These are phyloP conservation scores for Oxalis stricta DNA, from an alignment of 441 rosid species.

Conservation along the genomic window DNA sequence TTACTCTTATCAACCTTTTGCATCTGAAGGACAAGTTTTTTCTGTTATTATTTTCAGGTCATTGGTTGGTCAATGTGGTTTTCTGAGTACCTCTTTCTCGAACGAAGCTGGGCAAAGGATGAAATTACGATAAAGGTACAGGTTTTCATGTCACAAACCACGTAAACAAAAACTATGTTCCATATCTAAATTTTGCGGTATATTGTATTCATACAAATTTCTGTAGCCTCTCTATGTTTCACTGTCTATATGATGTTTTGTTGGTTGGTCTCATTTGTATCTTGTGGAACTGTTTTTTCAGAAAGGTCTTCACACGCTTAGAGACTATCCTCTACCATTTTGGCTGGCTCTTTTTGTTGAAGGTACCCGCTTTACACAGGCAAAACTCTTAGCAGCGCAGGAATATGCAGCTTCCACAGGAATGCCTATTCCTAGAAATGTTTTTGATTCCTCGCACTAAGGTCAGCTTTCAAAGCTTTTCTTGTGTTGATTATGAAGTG, in stretches of 20 bases:
- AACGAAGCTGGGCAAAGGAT: constrained; percentile 77
- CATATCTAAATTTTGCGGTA: too few species aligned
- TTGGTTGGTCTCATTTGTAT: constrained; percentile 7
- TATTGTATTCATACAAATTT: neutral
- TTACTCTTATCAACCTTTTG: neutral
- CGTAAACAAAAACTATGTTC: neutral
- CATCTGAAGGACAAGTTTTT: constrained; percentile 5
- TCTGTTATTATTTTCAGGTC: constrained; percentile 30
- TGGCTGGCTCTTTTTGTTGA: constrained; percentile 80
- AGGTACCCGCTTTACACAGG: constrained; percentile 70
- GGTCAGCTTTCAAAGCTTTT: constrained; percentile 17
- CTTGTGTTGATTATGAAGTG: neutral
- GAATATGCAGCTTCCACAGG: constrained; percentile 60
- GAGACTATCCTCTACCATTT: constrained; percentile 56
- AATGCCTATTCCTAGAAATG: constrained; percentile 59
- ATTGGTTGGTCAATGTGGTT: constrained; percentile 92
- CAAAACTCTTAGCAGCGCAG: constrained; percentile 70
- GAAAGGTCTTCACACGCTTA: constrained; percentile 57
- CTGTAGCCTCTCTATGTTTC: neutral
- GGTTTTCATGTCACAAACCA: neutral
- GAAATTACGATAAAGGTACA: constrained; percentile 59
- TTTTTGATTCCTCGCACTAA: constrained; percentile 75
- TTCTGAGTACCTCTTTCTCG: constrained; percentile 69
- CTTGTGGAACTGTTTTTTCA: constrained; percentile 23
- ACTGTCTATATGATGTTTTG: neutral